phyloP scores from a whole-genome alignment of 2,329 filamentous ascomycete genomes.

The Penicillium sp. region DNA sequence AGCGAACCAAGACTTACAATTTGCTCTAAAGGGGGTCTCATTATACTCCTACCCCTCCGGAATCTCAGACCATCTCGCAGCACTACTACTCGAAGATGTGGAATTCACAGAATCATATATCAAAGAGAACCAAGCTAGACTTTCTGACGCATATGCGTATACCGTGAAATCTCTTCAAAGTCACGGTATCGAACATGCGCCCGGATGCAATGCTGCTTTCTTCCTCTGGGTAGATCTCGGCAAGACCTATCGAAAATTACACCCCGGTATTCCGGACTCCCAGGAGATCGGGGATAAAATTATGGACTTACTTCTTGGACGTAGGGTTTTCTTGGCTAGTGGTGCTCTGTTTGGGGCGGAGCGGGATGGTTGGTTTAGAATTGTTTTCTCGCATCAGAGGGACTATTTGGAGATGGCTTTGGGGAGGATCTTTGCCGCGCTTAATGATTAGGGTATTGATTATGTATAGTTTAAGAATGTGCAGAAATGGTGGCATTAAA shows the following conservation, averaged over 20 bases:
- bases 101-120: slow-evolving; percentile 52
- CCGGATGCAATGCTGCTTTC: slow-evolving; percentile 59
- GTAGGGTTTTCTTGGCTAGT: slow-evolving; percentile 42
- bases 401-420: slow-evolving; percentile 39
- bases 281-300: slow-evolving; percentile 31
- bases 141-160: slow-evolving; percentile 48
- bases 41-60: slow-evolving; percentile 56
- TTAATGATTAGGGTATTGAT: slow-evolving; percentile 14
- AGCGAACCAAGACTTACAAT: background rate
- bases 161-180: slow-evolving; percentile 43
- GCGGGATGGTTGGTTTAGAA: slow-evolving; percentile 48
- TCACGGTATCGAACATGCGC: slow-evolving; percentile 52
- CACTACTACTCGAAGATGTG: slow-evolving; percentile 51
- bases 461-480: too few relatives aligned
- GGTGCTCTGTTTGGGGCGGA: slow-evolving; percentile 44
- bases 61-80: slow-evolving; percentile 42
- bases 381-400: slow-evolving; percentile 44
- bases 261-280: slow-evolving; percentile 15
- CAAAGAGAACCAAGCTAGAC: slow-evolving; percentile 45
- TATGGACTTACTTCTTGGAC: slow-evolving; percentile 41
- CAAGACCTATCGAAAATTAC: slow-evolving; percentile 31
- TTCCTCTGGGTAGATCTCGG: slow-evolving; percentile 61
- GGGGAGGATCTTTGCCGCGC: slow-evolving; percentile 30
- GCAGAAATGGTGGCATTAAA: too few relatives aligned
- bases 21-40: slow-evolving; percentile 43